Base-by-base conservation (phyloP, 176 grass and related monocot species). In the Paspalum vaginatum region DNA sequence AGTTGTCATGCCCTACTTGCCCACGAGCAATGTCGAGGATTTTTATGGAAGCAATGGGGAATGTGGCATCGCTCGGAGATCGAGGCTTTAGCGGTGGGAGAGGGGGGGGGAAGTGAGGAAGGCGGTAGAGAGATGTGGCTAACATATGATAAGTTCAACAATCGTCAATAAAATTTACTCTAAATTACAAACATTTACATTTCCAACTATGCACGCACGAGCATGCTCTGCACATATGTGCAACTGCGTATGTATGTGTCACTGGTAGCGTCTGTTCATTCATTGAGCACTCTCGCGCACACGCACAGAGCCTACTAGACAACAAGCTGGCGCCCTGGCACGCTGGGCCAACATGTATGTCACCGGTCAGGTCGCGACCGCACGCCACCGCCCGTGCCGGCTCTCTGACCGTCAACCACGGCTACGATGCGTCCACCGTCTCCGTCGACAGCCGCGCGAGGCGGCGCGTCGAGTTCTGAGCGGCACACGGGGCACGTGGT, bases 401-500 rank as follows among this genome's bases (percentile, higher is more conserved):
- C 27, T 49, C 54, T 1, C 5, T 71, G 66, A 15, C 22, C 57
- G 42, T 61, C 60, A n/a, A 75, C 46, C 16, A 41, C 52, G 6
- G 53, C 61, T 0, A 75, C 61, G 52, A 67, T 11, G 24, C 44
- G 77, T 68, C 67, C 79, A 14, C 41, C 22, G 48, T 41, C 9
- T 41, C 70, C 41, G 72, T 4, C 2, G 64, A 49, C 56, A 0
- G 65, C 56, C 14, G 16, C 1, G n/a, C 21, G 45, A 27, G 44
- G 50, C 59, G 37, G 27, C 50, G 81, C 37, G 55, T 55, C 70
- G 37, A 91, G 89, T 27, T 91, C 43, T 38, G 61, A 62, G 32
- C 92, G 92, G 78, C 92, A 91, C 2, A 89, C 73, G 15, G 87
- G 92, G 47, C 89, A 94, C 11, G 89, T 94, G 53, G 89, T 72